phyloP scores from a whole-genome alignment of 2,329 filamentous ascomycete genomes.

The Lojkania enalia region DNA sequence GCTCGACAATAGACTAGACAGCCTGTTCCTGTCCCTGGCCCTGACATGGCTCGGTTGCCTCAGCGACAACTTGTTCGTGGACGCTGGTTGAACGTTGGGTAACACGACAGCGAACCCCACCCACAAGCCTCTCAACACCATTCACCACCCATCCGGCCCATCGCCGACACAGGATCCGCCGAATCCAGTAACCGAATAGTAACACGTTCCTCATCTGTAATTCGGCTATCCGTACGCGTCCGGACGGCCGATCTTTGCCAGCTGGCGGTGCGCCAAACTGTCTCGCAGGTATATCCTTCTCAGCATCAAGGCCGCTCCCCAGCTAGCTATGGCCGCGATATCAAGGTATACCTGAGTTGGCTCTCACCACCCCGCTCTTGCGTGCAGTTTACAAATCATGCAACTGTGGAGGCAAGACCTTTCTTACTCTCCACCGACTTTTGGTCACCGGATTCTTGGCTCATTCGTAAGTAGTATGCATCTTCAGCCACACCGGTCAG shows the following conservation, averaged over 20 bases:
- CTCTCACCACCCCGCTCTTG: background rate
- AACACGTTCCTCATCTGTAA: background rate
- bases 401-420: background rate
- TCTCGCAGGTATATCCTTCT: background rate
- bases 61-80: background rate
- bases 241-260: background rate
- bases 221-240: too few relatives aligned
- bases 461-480: background rate
- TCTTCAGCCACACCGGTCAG: constrained; percentile 12
- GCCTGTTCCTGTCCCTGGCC: background rate
- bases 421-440: constrained; percentile 7
- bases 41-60: background rate
- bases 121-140: background rate
- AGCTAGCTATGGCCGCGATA: background rate
- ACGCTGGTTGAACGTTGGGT: background rate
- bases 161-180: background rate
- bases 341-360: background rate
- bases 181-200: background rate
- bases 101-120: background rate
- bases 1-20: background rate
- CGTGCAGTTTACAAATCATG: background rate
- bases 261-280: background rate
- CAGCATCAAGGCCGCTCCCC: background rate
- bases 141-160: background rate
- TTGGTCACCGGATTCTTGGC: constrained; percentile 2